phyloP scores from a whole-genome alignment of 2,329 filamentous ascomycete genomes.

The Eurotiales sp. region DNA sequence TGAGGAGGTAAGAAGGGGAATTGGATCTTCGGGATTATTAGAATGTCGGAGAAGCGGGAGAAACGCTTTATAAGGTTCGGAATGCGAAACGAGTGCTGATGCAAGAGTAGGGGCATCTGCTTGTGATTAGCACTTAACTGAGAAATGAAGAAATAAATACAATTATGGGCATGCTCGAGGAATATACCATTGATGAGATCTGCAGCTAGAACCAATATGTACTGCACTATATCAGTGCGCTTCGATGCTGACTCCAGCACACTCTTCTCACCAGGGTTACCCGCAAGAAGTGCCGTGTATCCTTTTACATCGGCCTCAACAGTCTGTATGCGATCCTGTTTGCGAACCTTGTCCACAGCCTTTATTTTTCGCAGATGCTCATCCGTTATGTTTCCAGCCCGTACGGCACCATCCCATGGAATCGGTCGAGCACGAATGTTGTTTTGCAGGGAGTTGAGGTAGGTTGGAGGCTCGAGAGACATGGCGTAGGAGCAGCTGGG shows the following conservation, averaged over 20 bases:
- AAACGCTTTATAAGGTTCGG: slow-evolving; percentile 71
- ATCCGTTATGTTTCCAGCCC: slow-evolving; percentile 89
- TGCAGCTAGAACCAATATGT: slow-evolving; percentile 82
- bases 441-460: slow-evolving; percentile 84
- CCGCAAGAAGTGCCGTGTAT: slow-evolving; percentile 77
- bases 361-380: slow-evolving; percentile 93
- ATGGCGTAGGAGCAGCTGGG: slow-evolving; percentile 52
- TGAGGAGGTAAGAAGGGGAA: slow-evolving; percentile 84
- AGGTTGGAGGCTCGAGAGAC: slow-evolving; percentile 89
- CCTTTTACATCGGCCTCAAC: slow-evolving; percentile 76
- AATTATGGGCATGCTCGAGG: not conserved
- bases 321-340: slow-evolving; percentile 79
- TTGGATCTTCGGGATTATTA: slow-evolving; percentile 76
- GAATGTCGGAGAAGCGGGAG: slow-evolving; percentile 80
- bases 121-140: not conserved
- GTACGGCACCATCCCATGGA: slow-evolving; percentile 94
- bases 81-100: slow-evolving; percentile 68
- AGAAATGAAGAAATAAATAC: not conserved
- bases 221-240: slow-evolving; percentile 87
- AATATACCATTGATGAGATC: slow-evolving; percentile 78
- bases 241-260: slow-evolving; percentile 83
- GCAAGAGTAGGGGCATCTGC: slow-evolving; percentile 76
- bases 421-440: slow-evolving; percentile 96
- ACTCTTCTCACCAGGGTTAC: slow-evolving; percentile 61
- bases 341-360: slow-evolving; percentile 92